Base-by-base conservation (phyloP, 2,329 filamentous ascomycete genomes). In the Conoideocrella luteorostrata region DNA sequence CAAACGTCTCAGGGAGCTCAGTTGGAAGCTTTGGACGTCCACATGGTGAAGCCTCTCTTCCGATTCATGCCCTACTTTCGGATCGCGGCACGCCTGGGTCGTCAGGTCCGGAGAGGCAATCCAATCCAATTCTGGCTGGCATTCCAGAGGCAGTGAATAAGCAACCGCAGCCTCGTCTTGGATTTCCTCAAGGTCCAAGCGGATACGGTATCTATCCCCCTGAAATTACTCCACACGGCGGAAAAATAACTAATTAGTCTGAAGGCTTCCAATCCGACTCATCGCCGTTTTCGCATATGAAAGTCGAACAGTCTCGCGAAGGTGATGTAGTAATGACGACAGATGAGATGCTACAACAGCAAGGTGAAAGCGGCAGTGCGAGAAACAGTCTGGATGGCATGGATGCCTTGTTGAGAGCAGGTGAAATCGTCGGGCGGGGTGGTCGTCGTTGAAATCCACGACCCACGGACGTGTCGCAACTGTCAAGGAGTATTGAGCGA, bases 351-450 rank as follows among this genome's bases (percentile, higher is more conserved):
- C 38, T 46, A 15, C 53, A 13, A 60, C 32, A 22, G 39, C 50
- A 13, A 40, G 41, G 13, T 13, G 15, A 18, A 20, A 24, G 39
- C 18, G 50, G 50, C 5, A 56, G 60, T 5, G 29, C 39, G 3
- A 61, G 53, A 37, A 37, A 45, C 9, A 56, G 56, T 4, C 59
- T 80, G 17, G 77, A 82, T 48, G 77, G 78, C 2, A 77, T 82
- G 62, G 78, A 68, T 47, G 78, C 78, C 6, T 61, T 82, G 10
- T 57, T 82, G 2, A 69, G 68, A 47, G 78, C 78, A 9, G 76
- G 77, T 24, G 77, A 81, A 51, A 75, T 82, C 47, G 74, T 81
- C 30, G 72, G 74, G 45, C 68, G 70, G 33, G 62, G 67, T 41
- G 49, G 52, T 41, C 52, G 50, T 38, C 42, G 51, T 21, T 53